A percentile compares a stretch with the other conserved stretches of the same genome.
phyloP scores from a whole-genome alignment of 441 rosid species.

The Isatis lusitanica region DNA sequence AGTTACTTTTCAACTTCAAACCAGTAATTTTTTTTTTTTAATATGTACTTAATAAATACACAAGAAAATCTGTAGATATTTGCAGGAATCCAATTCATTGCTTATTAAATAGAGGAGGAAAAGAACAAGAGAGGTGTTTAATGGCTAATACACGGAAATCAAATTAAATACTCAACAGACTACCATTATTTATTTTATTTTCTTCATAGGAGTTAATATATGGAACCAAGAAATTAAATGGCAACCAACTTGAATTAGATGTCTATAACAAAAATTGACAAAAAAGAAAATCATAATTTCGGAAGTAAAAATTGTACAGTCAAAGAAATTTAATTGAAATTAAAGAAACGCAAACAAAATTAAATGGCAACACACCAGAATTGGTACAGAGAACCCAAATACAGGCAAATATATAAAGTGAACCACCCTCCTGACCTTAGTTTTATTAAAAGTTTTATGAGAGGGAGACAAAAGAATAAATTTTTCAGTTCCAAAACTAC shows the following conservation, averaged over 20 bases:
- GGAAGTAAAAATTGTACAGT: slow-evolving; percentile 34
- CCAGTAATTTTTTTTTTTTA: slow-evolving; percentile 45
- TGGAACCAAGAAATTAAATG: slow-evolving; percentile 72
- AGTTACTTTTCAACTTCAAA: slow-evolving; percentile 52
- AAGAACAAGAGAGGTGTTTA: slow-evolving; percentile 47
- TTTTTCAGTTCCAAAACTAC: slow-evolving; percentile 28
- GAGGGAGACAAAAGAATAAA: slow-evolving; percentile 35
- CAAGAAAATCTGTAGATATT: slow-evolving; percentile 41
- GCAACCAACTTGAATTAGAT: slow-evolving; percentile 54
- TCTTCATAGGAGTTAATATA: slow-evolving; percentile 63
- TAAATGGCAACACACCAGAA: slow-evolving; percentile 45
- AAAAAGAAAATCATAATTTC: slow-evolving; percentile 2
- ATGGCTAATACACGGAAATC: slow-evolving; percentile 45
- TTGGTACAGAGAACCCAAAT: slow-evolving; percentile 42
- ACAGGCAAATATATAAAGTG: slow-evolving; percentile 32
- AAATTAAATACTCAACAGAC: slow-evolving; percentile 42
- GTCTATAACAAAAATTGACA: slow-evolving; percentile 20
- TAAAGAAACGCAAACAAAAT: slow-evolving; percentile 41
- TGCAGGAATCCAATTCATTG: slow-evolving; percentile 53
- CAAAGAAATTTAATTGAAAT: slow-evolving; percentile 42
- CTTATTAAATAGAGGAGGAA: slow-evolving; percentile 37
- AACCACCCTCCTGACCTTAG: slow-evolving; percentile 33
- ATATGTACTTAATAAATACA: slow-evolving; percentile 50
- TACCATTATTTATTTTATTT: slow-evolving; percentile 33
- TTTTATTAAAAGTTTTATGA: slow-evolving; percentile 36